These are phyloP conservation scores for Blastobotrys raffinosifermentans DNA, from an alignment of 1,139 yeast species.

Conservation along the genomic window DNA sequence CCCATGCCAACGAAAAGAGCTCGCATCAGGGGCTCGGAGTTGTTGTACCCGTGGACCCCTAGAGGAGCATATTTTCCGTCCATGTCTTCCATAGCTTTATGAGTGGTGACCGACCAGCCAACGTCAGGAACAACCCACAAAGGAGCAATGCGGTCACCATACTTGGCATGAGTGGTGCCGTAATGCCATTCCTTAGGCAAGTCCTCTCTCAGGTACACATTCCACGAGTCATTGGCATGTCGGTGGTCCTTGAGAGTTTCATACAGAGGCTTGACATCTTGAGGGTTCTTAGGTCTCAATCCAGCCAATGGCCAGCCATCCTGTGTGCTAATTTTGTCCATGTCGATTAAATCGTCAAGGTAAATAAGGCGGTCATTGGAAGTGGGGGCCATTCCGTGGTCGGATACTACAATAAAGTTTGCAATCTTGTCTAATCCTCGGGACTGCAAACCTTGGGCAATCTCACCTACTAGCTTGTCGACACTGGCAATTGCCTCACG, in stretches of 20 bases:
- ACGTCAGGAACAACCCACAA: constrained; percentile 78
- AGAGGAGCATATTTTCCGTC: constrained; percentile 49
- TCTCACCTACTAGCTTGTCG: constrained; percentile 52
- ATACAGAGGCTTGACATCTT: constrained; percentile 37
- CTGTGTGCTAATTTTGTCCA: constrained; percentile 47
- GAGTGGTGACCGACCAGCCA: constrained; percentile 73
- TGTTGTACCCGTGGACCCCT: constrained; percentile 84
- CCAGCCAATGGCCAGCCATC: constrained; percentile 94
- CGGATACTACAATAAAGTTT: constrained; percentile 74
- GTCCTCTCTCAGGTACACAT: constrained; percentile 50
- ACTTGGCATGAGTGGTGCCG: constrained; percentile 45
- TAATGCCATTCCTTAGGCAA: constrained; percentile 62
- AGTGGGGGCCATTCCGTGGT: constrained; percentile 93
- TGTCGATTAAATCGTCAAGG: constrained; percentile 62
- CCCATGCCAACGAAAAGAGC: constrained; percentile 77
- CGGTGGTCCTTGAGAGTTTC: constrained; percentile 28
- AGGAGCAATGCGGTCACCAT: constrained; percentile 66
- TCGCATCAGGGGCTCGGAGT: constrained; percentile 71
- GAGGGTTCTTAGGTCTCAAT: constrained; percentile 47
- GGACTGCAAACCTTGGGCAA: constrained; percentile 43
- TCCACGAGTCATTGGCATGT: constrained; percentile 36
- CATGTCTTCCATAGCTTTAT: constrained; percentile 43
- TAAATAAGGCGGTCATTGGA: constrained; percentile 56
- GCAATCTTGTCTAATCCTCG: constrained; percentile 61
- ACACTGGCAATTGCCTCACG: constrained; percentile 53